Conservation (phyloP, 2,329 filamentous ascomycete species). For the Aspergillus sp. region DNA sequence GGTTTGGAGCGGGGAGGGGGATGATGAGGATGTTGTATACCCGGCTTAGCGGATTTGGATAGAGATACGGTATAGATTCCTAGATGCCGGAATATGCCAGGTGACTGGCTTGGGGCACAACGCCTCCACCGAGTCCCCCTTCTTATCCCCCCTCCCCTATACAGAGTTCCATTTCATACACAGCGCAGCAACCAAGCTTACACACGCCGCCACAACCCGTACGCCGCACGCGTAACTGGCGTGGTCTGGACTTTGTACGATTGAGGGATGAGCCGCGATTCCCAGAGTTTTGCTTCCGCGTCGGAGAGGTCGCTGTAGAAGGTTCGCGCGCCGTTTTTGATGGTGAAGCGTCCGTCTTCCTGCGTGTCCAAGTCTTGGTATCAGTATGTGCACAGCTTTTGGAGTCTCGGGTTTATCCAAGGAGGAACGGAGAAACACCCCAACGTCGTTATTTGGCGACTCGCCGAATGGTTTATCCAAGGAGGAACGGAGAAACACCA, state of each 20-base stretch:
- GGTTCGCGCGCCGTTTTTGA: constrained; percentile 5
- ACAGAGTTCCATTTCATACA: too few species aligned
- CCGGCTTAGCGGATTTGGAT: too few species aligned
- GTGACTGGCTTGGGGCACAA: too few species aligned
- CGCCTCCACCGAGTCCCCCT: too few species aligned
- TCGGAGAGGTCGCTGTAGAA: constrained; percentile 12
- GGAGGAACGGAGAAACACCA: neutral
- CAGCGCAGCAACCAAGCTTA: too few species aligned
- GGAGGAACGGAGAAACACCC: too few species aligned
- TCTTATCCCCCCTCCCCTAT: too few species aligned
- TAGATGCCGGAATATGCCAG: too few species aligned
- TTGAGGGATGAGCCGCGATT: constrained; percentile 10
- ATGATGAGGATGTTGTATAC: neutral
- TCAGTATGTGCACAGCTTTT: too few species aligned
- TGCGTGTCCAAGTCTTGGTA: neutral
- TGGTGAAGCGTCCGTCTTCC: neutral
- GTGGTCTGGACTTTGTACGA: constrained; percentile 12
- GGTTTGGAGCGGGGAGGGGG: constrained; percentile 57
- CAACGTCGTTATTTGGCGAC: neutral
- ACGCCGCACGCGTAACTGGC: constrained; percentile 5
- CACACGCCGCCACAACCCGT: neutral
- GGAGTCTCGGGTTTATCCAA: too few species aligned
- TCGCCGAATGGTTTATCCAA: neutral
- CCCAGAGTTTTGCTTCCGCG: constrained; percentile 8
- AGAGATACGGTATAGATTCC: too few species aligned